Conservation (phyloP, 495 filamentous ascomycete genomes). For the Penicillium macrosclerotiorum region DNA sequence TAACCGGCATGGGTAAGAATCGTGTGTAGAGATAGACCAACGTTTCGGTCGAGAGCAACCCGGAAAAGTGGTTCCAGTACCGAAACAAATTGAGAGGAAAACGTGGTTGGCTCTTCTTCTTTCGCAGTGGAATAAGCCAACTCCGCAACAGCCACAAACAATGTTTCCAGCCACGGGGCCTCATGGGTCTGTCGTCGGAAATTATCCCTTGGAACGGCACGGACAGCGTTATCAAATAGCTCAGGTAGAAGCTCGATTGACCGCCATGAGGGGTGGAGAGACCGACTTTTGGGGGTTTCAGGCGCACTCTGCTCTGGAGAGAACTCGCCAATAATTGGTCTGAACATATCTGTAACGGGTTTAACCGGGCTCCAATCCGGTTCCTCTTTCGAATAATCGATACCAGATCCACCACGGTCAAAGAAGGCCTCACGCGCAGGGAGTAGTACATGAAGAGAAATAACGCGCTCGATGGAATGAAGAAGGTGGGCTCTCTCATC, state of each 20-base stretch:
- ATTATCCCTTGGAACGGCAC: slow-evolving; percentile 50
- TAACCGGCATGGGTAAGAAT: slow-evolving; percentile 43
- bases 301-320: slow-evolving; percentile 8
- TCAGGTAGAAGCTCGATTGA: slow-evolving; percentile 28
- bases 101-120: slow-evolving; percentile 27
- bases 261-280: slow-evolving; percentile 27
- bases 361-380: slow-evolving; percentile 47
- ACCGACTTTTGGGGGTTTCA: slow-evolving; percentile 2
- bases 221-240: slow-evolving; percentile 48
- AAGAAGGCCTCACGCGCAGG: slow-evolving; percentile 61
- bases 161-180: slow-evolving; percentile 62
- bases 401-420: slow-evolving; percentile 40
- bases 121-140: slow-evolving; percentile 43
- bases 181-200: slow-evolving; percentile 57
- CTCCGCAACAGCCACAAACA: slow-evolving; percentile 57
- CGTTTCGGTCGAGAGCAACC: slow-evolving; percentile 39
- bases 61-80: slow-evolving; percentile 42
- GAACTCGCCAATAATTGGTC: slow-evolving; percentile 35
- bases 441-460: slow-evolving; percentile 68
- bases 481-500: slow-evolving; percentile 39
- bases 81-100: slow-evolving; percentile 32
- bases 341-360: slow-evolving; percentile 41
- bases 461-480: slow-evolving; percentile 55
- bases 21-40: slow-evolving; percentile 44
- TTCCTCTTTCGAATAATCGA: slow-evolving; percentile 43